Evolutionary conservation across 345 rosid species (phyloP).

Genomic region (Adansonia digitata): DNA sequence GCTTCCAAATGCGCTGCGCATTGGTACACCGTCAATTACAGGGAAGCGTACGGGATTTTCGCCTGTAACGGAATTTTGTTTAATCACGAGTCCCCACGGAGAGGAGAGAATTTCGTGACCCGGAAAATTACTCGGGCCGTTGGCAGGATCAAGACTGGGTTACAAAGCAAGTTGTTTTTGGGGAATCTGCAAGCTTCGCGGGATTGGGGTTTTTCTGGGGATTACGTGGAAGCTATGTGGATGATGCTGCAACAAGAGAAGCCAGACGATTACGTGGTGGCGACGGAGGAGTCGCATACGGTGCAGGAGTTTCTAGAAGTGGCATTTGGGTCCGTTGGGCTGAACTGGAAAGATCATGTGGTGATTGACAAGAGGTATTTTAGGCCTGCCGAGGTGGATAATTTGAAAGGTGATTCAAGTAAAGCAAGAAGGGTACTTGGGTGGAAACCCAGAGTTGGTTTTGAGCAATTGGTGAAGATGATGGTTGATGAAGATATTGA

Average conservation of each 20-base stretch:
- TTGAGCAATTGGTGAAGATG: slow-evolving; percentile 73
- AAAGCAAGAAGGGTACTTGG: slow-evolving; percentile 23
- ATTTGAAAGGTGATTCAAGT: slow-evolving; percentile 24
- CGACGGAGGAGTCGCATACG: slow-evolving; percentile 85
- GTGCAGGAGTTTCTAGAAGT: slow-evolving; percentile 85
- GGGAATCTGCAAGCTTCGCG: slow-evolving; percentile 85
- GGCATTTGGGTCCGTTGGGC: slow-evolving; percentile 53
- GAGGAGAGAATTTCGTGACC: slow-evolving; percentile 94
- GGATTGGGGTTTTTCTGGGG: slow-evolving; percentile 97
- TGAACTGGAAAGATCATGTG: slow-evolving; percentile 45
- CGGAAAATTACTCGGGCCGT: slow-evolving; percentile 89
- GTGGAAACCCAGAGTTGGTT: slow-evolving; percentile 69
- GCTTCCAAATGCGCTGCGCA: slow-evolving; percentile 93
- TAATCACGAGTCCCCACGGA: slow-evolving; percentile 87
- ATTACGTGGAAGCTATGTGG: slow-evolving; percentile 99
- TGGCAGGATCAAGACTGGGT: slow-evolving; percentile 82
- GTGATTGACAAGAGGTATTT: slow-evolving; percentile 40
- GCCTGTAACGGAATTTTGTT: slow-evolving; percentile 92
- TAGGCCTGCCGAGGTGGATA: slow-evolving; percentile 43
- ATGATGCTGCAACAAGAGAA: slow-evolving; percentile 93
- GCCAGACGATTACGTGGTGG: slow-evolving; percentile 89
- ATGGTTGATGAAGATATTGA: slow-evolving; percentile 75
- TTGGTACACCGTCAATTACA: slow-evolving; percentile 95
- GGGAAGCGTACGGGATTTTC: slow-evolving; percentile 82
- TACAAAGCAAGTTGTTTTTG: slow-evolving; percentile 73